Evolutionary conservation across 352 stramenopile species (phyloP).

Genomic region (Phytopythium mirpurense): DNA sequence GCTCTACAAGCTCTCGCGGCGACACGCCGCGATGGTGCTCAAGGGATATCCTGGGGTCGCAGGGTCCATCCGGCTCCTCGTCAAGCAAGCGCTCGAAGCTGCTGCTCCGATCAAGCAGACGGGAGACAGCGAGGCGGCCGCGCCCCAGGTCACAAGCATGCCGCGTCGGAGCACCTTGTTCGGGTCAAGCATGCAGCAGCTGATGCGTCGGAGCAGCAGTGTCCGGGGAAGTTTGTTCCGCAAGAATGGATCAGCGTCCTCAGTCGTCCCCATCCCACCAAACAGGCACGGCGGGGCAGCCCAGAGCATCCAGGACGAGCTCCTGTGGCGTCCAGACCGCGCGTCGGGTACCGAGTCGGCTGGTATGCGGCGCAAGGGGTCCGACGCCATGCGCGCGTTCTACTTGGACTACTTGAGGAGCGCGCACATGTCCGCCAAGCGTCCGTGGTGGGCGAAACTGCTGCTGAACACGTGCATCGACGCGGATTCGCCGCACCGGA

Average conservation of each 20-base stretch:
- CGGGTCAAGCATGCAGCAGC: neutral
- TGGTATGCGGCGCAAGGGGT: neutral
- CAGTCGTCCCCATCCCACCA: neutral
- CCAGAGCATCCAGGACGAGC: neutral
- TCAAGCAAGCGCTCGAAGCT: neutral
- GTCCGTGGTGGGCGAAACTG: conserved; percentile 9
- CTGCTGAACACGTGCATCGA: conserved; percentile 36
- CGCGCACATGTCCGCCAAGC: neutral
- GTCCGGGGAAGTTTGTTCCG: conserved; percentile 1
- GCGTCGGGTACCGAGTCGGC: neutral
- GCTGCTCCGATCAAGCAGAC: conserved; percentile 14
- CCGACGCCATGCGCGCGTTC: conserved; percentile 1
- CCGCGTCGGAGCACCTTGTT: conserved; percentile 1
- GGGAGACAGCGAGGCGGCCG: neutral
- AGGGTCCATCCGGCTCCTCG: conserved; percentile 1
- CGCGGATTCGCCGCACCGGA: conserved; percentile 30
- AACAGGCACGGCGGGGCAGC: neutral
- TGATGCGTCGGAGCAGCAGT: neutral
- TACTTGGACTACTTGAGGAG: conserved; percentile 6
- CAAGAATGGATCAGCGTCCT: neutral
- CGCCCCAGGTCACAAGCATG: neutral
- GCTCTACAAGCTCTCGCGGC: conserved; percentile 61
- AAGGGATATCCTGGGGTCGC: conserved; percentile 46
- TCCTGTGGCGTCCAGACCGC: neutral
- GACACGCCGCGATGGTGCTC: conserved; percentile 47